Base-by-base conservation (phyloP, 208 protist species). In the Leishmania tropica region DNA sequence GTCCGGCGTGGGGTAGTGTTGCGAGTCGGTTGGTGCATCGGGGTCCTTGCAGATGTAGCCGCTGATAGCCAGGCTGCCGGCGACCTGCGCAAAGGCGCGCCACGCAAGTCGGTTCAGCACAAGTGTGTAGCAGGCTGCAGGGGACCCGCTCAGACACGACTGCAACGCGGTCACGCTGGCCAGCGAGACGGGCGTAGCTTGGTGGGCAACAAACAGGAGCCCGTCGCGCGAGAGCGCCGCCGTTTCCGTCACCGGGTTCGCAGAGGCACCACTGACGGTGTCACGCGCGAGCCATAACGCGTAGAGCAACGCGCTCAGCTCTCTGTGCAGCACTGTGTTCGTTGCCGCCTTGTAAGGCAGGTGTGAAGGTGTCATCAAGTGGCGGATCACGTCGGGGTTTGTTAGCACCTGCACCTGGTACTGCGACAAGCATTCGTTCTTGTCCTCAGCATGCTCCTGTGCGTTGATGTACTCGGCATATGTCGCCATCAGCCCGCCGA, bases 381-480 rank as follows among this genome's bases (percentile, higher is more conserved):
- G 40, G 40, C 83, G 80, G 45, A 96, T 79, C 10, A 92, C 88
- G 47, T 90, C 83, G 11, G 87, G 85, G 78, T 90, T 90, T 5
- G 90, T 94, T 40, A 94, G 85, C 42, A 97, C 91, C 77, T 97
- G 94, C 72, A 96, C 87, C 31, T 82, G 77, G 78, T 76, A 82
- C 54, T 79, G 53, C 3, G 62, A 51, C 8, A 81, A 35, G 67
- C 48, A 75, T 35, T 75, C 53, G 72, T 88, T 80, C 65, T 76
- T 71, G 37, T 84, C 67, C 2, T 89, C 78, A 10, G 77, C 58
- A 24, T 24, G 75, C 13, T 77, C 72, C 5, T 81, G n/a, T 24
- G 56, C 45, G 67, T 87, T 82, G 13, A 93, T 72, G 35, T 85
- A 85, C 79, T 95, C 91, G 0, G 85, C 84, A 81, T 95, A 95